Conservation (phyloP, 2,329 filamentous ascomycete species). For the Neocatenulostroma microsporum region DNA sequence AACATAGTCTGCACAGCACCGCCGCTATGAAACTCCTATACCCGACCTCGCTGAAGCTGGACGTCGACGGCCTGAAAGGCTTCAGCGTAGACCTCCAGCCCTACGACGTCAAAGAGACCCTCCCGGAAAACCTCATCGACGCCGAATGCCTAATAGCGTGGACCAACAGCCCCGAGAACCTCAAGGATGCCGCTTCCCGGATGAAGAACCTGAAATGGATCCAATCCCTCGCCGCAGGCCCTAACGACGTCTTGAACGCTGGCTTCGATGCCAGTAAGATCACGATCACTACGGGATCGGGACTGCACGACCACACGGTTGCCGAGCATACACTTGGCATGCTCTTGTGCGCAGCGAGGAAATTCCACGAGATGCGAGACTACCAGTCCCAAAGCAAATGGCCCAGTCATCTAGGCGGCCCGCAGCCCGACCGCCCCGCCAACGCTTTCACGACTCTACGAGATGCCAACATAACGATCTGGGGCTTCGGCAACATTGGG, state of each 20-base stretch:
- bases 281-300: conserved; percentile 55
- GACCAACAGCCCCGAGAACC: conserved; percentile 52
- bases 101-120: conserved; percentile 51
- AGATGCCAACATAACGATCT: conserved; percentile 52
- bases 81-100: conserved; percentile 51
- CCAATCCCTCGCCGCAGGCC: conserved; percentile 58
- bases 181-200: conserved; percentile 49
- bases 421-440: conserved; percentile 51
- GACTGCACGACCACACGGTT: conserved; percentile 57
- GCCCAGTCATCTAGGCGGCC: conserved; percentile 55
- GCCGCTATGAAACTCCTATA: conserved; percentile 60
- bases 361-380: conserved; percentile 57
- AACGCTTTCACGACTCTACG: conserved; percentile 53
- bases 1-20: no score
- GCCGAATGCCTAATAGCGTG: conserved; percentile 56
- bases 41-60: conserved; percentile 54
- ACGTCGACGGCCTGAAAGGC: conserved; percentile 49
- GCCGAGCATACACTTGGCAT: conserved; percentile 57
- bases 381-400: conserved; percentile 51
- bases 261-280: conserved; percentile 48
- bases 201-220: conserved; percentile 56
- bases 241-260: conserved; percentile 56
- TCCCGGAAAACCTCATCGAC: conserved; percentile 52
- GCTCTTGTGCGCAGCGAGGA: conserved; percentile 48
- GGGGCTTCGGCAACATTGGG: conserved; percentile 62